Evolutionary conservation across 805 yeast genomes (phyloP).

Genomic region (Ascoidea asiatica): DNA sequence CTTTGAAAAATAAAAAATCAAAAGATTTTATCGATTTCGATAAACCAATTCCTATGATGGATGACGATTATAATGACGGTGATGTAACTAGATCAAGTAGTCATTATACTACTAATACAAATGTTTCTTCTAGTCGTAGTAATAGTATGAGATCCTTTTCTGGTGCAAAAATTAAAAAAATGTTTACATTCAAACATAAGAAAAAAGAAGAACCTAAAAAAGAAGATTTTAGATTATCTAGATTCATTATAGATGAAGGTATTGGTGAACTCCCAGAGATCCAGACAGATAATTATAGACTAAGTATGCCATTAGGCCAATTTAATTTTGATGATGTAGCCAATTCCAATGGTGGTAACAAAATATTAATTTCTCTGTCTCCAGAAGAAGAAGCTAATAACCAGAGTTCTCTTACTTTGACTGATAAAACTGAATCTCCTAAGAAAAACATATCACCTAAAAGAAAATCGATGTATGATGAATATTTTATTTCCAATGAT

Average conservation of each 20-base stretch:
- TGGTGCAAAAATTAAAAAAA: background rate
- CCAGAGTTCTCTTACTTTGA: background rate
- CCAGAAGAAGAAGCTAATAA: background rate
- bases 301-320: conserved; percentile 15
- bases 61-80: background rate
- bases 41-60: background rate
- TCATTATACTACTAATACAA: background rate
- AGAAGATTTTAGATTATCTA: background rate
- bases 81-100: background rate
- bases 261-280: conserved; percentile 14
- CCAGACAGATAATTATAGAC: conserved; percentile 15
- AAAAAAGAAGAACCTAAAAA: background rate
- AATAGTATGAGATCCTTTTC: background rate
- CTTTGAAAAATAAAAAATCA: background rate
- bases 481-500: background rate
- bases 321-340: conserved; percentile 11
- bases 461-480: background rate
- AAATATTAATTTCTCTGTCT: no score
- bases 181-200: background rate
- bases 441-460: conserved; percentile 1
- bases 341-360: background rate
- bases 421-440: conserved; percentile 8
- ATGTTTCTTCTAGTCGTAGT: background rate
- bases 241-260: conserved; percentile 1
- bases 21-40: background rate